Percentiles rank a stretch among this genome's conserved stretches.
These are phyloP conservation scores for Phyllosticta citribraziliensis DNA, from an alignment of 2,329 filamentous ascomycete species.

Conservation along the genomic window DNA sequence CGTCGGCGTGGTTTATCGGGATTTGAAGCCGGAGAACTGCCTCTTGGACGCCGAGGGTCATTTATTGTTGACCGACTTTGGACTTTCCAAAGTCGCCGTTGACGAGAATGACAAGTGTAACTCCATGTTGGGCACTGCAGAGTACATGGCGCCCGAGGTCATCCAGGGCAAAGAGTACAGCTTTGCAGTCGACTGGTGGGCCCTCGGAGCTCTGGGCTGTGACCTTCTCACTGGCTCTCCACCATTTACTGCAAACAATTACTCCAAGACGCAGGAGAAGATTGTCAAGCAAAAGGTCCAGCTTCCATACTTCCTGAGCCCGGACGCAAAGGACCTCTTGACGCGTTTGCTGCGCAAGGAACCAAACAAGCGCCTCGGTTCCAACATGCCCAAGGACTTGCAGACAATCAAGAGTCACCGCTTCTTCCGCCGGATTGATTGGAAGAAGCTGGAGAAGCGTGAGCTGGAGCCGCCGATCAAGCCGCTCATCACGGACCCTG, in stretches of 20 bases:
- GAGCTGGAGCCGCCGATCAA: slow-evolving; percentile 83
- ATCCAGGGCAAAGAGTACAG: slow-evolving; percentile 82
- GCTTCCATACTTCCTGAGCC: slow-evolving; percentile 80
- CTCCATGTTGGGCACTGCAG: slow-evolving; percentile 86
- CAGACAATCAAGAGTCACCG: slow-evolving; percentile 79
- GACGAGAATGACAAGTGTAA: slow-evolving; percentile 65
- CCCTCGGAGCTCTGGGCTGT: slow-evolving; percentile 81
- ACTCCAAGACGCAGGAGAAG: slow-evolving; percentile 90
- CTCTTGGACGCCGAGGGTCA: slow-evolving; percentile 86
- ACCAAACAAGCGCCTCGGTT: slow-evolving; percentile 77
- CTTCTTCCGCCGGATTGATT: slow-evolving; percentile 96
- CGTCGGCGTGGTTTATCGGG: slow-evolving; percentile 89
- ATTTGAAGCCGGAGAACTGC: slow-evolving; percentile 96
- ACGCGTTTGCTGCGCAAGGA: slow-evolving; percentile 87
- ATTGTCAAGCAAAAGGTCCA: slow-evolving; percentile 87
- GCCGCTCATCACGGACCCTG: slow-evolving; percentile 89
- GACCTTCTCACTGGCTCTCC: slow-evolving; percentile 88
- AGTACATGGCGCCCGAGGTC: slow-evolving; percentile 98
- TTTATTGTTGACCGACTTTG: slow-evolving; percentile 90
- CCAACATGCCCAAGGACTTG: slow-evolving; percentile 81
- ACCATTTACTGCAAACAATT: slow-evolving; percentile 83
- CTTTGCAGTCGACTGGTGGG: slow-evolving; percentile 98
- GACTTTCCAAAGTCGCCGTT: slow-evolving; percentile 85
- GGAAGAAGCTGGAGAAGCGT: slow-evolving; percentile 72
- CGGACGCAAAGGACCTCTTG: slow-evolving; percentile 89